Percentiles rank a stretch among this genome's conserved stretches.
Conservation (phyloP, 345 rosid genomes). For the Corchorus capsularis region DNA sequence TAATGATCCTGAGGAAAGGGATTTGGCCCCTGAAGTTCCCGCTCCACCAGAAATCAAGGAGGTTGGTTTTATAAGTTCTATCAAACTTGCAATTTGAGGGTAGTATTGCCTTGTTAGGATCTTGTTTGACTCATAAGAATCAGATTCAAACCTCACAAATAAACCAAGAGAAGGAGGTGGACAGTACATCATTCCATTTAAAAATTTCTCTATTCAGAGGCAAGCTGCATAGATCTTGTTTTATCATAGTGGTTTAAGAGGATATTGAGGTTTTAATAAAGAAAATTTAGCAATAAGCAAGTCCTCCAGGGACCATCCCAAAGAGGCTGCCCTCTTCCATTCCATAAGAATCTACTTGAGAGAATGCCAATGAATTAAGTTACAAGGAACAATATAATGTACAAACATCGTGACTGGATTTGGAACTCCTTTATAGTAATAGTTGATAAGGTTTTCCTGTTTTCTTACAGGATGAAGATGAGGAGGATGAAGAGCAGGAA, state of each 20-base stretch:
- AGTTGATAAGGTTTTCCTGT: not conserved
- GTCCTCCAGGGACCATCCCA: not conserved
- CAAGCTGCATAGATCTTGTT: not conserved
- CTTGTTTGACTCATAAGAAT: not conserved
- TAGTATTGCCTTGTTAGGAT: not conserved
- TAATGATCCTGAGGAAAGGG: constrained; percentile 88
- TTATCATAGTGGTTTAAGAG: not conserved
- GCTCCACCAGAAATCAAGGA: constrained; percentile 97
- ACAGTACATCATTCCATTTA: not conserved
- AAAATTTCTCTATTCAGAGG: not conserved
- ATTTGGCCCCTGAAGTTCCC: constrained; percentile 88
- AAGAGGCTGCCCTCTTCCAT: not conserved
- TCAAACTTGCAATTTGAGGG: constrained; percentile 13
- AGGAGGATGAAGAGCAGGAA: constrained; percentile 88
- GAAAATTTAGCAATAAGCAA: not conserved
- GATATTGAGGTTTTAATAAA: not conserved
- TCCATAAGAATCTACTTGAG: not conserved
- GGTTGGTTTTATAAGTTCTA: constrained; percentile 39
- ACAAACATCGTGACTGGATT: too few species aligned
- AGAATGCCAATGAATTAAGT: not conserved
- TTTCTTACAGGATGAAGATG: constrained; percentile 73
- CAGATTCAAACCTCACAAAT: not conserved
- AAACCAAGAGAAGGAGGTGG: not conserved
- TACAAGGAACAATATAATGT: not conserved
- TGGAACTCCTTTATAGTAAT: not conserved